Evolutionary conservation across 139 green algal genomes (phyloP), one percentile per base, ranked within the genome.

Genomic region (Deuterostichococcus epilithicus): DNA sequence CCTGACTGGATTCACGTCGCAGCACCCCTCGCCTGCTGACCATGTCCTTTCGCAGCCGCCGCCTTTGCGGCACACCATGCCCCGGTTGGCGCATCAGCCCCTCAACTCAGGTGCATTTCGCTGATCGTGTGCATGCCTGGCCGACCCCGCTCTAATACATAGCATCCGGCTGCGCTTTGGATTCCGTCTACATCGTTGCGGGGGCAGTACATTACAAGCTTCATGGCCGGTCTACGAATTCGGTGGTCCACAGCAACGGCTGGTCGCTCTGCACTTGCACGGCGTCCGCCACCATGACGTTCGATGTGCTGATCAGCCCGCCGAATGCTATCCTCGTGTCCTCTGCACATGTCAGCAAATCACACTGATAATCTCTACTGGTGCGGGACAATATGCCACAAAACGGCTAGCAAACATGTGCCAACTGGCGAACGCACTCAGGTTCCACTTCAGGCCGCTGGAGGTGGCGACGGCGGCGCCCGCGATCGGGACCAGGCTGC

Each of bases 371-470:
- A 18, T 0, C 38, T 28, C 0, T 66, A 25, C 5, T 30, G 22
- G 25, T 66, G 0, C 70, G 34, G 52, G 32, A 32, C 36, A 22
- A 65, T 75, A 13, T 60, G 45, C 45, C 13, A 60, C 13, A 13
- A 13, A 60, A 18, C 45, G 38, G 8, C 30, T 65, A 1, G n/a
- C 20, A 42, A n/a, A 65, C 44, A 76, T 10, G 28, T 32, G 18
- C n/a, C 18, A 20, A 28, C 47, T n/a, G 45, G 28, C 36, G 4
- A 76, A 32, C 52, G 33, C 33, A 81, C 79, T 72, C 74, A 98
- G 59, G 78, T 98, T 89, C 92, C 92, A 98, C 22, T 78, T 79
- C n/a, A 98, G 85, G 0, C 95, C 94, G 3, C 34, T 86, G 25
- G 81, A 90, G 35, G 79, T 92, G 1, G 81, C 88, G 8, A 66